Conservation (phyloP, 306 rosid genomes). For the Psophocarpus tetragonolobus region DNA sequence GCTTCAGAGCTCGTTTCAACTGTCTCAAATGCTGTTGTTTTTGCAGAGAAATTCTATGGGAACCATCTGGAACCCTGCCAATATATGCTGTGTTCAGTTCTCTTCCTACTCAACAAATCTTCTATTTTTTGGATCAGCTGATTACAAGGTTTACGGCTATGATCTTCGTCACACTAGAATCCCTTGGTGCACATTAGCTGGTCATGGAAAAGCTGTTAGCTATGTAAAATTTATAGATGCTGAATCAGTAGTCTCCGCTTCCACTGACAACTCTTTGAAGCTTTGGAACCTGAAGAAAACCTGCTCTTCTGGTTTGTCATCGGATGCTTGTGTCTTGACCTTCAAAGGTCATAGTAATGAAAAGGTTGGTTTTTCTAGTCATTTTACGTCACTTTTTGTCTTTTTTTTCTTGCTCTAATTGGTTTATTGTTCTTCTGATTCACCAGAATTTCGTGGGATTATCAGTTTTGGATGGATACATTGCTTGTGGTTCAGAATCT, state of each 20-base stretch:
- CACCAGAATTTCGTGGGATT: constrained; percentile 75
- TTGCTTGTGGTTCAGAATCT: constrained; percentile 82
- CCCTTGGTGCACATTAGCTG: constrained; percentile 89
- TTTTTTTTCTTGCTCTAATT: constrained; percentile 32
- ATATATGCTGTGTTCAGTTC: constrained; percentile 97
- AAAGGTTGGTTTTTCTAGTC: constrained; percentile 53
- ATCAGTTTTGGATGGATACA: constrained; percentile 65
- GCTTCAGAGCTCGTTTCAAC: not conserved
- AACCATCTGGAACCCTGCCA: constrained; percentile 79
- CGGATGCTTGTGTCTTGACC: constrained; percentile 54
- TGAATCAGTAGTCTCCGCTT: constrained; percentile 67
- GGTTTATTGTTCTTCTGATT: constrained; percentile 24
- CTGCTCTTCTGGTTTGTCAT: constrained; percentile 46
- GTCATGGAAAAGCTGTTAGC: constrained; percentile 90
- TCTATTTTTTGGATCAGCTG: constrained; percentile 86
- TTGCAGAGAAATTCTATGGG: constrained; percentile 73
- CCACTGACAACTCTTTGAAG: constrained; percentile 77
- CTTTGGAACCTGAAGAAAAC: constrained; percentile 73
- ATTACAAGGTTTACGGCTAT: constrained; percentile 83
- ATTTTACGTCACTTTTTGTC: not conserved
- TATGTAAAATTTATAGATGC: constrained; percentile 88
- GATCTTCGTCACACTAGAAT: constrained; percentile 78
- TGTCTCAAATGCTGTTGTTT: constrained; percentile 30
- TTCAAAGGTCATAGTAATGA: constrained; percentile 70
- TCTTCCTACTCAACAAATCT: constrained; percentile 73